phyloP scores from a whole-genome alignment of 106 monocot genomes.

The Allium sativum region DNA sequence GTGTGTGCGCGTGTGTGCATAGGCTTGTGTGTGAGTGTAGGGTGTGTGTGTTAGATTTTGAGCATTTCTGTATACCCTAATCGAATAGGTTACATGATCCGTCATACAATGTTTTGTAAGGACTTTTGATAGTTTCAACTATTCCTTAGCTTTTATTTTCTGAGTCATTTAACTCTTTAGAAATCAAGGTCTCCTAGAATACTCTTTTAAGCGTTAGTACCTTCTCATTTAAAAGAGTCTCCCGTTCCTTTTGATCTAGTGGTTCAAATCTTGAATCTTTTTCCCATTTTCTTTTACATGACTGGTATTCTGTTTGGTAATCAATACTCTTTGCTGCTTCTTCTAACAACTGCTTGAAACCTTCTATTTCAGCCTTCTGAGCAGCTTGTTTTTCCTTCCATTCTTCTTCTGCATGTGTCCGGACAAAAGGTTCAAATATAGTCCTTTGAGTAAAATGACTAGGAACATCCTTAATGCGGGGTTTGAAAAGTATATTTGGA shows the following conservation, averaged over 20 bases:
- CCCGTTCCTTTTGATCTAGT: conserved; percentile 77
- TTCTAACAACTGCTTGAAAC: conserved; percentile 72
- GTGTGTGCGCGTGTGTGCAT: no score
- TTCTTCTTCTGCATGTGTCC: conserved; percentile 93
- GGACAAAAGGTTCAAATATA: conserved; percentile 87
- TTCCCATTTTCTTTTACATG: conserved; percentile 91
- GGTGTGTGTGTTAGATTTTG: no score
- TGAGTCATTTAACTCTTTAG: no score
- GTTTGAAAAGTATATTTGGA: conserved; percentile 94
- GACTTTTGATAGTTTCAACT: no score
- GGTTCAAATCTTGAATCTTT: no score
- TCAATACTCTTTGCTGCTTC: conserved; percentile 93
- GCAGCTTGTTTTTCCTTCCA: conserved; percentile 89
- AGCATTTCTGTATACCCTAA: no score
- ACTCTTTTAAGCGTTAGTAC: no score
- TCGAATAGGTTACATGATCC: no score
- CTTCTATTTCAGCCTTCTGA: conserved; percentile 77
- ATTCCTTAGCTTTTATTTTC: no score
- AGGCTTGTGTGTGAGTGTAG: no score
- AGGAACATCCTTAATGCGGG: conserved; percentile 93
- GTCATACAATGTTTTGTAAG: no score
- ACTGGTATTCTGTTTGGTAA: conserved; percentile 54
- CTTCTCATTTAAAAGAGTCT: conserved; percentile 78
- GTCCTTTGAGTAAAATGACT: conserved; percentile 61
- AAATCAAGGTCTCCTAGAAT: no score